phyloP scores from a whole-genome alignment of 2,329 filamentous ascomycete species.

The Cladophialophora immunda region DNA sequence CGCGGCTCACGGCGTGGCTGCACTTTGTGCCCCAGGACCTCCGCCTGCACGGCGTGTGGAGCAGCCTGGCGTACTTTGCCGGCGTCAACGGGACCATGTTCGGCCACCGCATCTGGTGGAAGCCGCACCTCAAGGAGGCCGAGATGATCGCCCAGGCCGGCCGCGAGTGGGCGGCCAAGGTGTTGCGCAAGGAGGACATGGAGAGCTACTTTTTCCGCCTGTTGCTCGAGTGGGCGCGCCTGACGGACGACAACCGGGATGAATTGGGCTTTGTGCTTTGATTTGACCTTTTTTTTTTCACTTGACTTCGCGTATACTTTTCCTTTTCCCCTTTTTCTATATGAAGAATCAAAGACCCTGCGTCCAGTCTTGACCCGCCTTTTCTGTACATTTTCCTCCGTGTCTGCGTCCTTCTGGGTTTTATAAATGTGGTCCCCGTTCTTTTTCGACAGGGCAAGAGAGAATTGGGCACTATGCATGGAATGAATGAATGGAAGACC shows the following conservation, averaged over 20 bases:
- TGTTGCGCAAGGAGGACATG: constrained; percentile 75
- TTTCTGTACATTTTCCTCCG: too few relatives aligned
- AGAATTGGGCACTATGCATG: too few relatives aligned
- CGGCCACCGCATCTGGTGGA: constrained; percentile 58
- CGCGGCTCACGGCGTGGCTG: constrained; percentile 76
- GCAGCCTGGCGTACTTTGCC: constrained; percentile 76
- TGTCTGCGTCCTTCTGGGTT: too few relatives aligned
- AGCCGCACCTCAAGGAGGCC: constrained; percentile 62
- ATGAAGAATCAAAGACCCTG: too few relatives aligned
- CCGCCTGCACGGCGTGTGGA: constrained; percentile 76
- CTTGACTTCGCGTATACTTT: too few relatives aligned
- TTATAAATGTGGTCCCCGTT: too few relatives aligned
- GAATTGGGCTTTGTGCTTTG: constrained; percentile 51
- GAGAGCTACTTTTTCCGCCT: constrained; percentile 82
- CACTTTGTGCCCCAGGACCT: constrained; percentile 83
- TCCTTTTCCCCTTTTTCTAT: too few relatives aligned
- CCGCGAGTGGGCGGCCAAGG: constrained; percentile 69
- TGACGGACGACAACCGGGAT: constrained; percentile 70
- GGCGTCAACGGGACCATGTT: constrained; percentile 60
- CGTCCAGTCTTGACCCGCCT: too few relatives aligned
- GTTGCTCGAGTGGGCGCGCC: constrained; percentile 77
- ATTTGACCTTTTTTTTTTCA: too few relatives aligned
- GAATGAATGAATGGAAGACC: too few relatives aligned
- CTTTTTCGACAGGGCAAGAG: too few relatives aligned
- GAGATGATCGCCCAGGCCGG: constrained; percentile 73